Conservation (phyloP, 257 asterid genomes). For the Solanum bulbocastanum region DNA sequence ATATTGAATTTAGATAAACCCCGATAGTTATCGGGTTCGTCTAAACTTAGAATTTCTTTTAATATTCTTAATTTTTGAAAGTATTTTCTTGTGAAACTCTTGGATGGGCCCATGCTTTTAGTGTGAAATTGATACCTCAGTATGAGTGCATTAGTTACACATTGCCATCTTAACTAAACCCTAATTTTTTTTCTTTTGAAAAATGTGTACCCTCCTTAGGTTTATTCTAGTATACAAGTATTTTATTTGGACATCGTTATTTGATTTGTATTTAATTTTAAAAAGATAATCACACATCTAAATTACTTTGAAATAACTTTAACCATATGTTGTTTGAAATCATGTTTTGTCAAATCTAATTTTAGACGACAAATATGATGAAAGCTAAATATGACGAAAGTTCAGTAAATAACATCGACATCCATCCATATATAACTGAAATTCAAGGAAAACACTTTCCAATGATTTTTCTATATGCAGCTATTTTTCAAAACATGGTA, state of each 20-base stretch:
- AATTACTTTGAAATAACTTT: background rate
- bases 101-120: background rate
- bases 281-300: background rate
- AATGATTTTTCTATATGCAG: background rate
- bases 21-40: background rate
- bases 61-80: background rate
- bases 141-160: background rate
- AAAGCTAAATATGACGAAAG: background rate
- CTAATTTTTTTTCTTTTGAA: slow-evolving; percentile 1
- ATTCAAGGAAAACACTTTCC: background rate
- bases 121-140: background rate
- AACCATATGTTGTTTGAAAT: background rate
- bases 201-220: background rate
- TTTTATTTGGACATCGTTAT: background rate
- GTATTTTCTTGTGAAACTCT: background rate
- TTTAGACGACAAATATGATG: background rate
- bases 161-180: slow-evolving; percentile 9
- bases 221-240: background rate
- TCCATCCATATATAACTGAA: background rate
- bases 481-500: background rate
- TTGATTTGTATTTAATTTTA: background rate
- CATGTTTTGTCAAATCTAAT: background rate
- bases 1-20: background rate
- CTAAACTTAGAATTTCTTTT: background rate
- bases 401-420: background rate